Evolutionary conservation across 805 yeast species (phyloP).

Genomic region (Sungouiozyma ichnusensis): DNA sequence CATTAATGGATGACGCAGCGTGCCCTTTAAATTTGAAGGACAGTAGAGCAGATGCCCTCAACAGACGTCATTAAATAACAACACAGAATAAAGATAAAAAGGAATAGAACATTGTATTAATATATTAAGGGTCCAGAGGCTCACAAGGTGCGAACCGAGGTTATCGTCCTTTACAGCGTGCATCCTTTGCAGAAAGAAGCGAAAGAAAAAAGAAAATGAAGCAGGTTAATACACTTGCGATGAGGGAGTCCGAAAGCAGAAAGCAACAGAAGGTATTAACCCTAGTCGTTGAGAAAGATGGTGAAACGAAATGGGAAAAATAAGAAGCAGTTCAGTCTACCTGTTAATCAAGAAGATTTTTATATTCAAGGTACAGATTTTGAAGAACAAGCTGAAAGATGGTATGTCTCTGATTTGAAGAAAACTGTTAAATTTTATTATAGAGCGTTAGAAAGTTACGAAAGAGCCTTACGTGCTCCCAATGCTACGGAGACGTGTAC

Average conservation of each 20-base stretch:
- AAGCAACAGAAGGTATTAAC: no score
- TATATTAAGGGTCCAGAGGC: no score
- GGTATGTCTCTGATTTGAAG: constrained; percentile 26
- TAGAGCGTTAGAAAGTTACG: constrained; percentile 20
- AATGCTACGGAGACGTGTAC: constrained; percentile 25
- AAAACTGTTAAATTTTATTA: constrained; percentile 21
- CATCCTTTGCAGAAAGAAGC: neutral
- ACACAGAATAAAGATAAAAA: neutral
- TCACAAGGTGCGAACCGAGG: neutral
- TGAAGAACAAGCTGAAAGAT: constrained; percentile 30
- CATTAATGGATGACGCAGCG: neutral
- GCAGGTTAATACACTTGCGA: no score
- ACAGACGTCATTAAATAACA: no score
- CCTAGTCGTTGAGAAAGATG: no score
- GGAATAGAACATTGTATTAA: no score
- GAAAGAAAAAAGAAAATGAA: no score
- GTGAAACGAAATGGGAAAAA: constrained; percentile 7
- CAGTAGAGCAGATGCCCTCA: neutral
- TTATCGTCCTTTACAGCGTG: neutral
- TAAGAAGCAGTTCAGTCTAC: constrained; percentile 7
- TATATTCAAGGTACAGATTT: constrained; percentile 23
- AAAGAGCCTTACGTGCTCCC: constrained; percentile 27
- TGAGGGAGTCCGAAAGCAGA: no score
- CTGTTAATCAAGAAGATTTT: constrained; percentile 22
- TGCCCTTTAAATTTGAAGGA: neutral